Conservation (phyloP, 2,329 filamentous ascomycete species). For the Colletotrichum echinochloae region DNA sequence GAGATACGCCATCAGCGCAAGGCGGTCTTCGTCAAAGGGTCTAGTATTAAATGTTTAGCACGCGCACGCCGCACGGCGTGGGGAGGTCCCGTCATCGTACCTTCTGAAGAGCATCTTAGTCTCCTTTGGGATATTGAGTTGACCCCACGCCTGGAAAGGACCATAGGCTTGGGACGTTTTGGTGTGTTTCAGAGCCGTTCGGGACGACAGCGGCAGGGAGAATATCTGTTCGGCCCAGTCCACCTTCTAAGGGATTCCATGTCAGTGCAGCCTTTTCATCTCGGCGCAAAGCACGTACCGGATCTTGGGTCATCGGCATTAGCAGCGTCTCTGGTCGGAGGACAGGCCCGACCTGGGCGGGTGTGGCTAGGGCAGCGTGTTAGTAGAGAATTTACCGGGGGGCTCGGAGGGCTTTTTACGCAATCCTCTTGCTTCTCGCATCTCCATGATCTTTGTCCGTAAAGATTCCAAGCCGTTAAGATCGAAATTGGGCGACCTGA, state of each 20-base stretch:
- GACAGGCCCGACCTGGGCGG: conserved; percentile 51
- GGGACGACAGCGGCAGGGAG: conserved; percentile 62
- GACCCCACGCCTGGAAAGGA: conserved; percentile 57
- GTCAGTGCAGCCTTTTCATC: conserved; percentile 2
- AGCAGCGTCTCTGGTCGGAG: conserved; percentile 50
- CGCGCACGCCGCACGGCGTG: conserved; percentile 5
- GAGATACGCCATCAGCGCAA: conserved; percentile 66
- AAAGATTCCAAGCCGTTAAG: conserved; percentile 65
- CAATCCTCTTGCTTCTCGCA: conserved; percentile 66
- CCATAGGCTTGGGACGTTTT: conserved; percentile 58
- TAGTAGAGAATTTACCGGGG: background rate
- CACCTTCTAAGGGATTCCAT: conserved; percentile 52
- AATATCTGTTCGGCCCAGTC: conserved; percentile 75
- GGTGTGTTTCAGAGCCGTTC: conserved; percentile 60
- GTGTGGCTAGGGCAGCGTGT: conserved; percentile 47
- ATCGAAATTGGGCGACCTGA: conserved; percentile 65
- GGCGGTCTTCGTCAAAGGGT: conserved; percentile 55
- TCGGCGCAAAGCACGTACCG: conserved; percentile 27
- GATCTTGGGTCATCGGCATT: conserved; percentile 43
- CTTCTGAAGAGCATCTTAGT: conserved; percentile 67
- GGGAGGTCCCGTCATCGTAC: conserved; percentile 50
- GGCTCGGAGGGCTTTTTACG: conserved; percentile 48
- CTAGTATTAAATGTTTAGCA: conserved; percentile 11
- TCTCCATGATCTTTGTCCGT: conserved; percentile 60
- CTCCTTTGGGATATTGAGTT: conserved; percentile 58